Evolutionary conservation across 2,329 filamentous ascomycete species (phyloP), one percentile per base, ranked within the genome.

Genomic region (Colletotrichum lentis): DNA sequence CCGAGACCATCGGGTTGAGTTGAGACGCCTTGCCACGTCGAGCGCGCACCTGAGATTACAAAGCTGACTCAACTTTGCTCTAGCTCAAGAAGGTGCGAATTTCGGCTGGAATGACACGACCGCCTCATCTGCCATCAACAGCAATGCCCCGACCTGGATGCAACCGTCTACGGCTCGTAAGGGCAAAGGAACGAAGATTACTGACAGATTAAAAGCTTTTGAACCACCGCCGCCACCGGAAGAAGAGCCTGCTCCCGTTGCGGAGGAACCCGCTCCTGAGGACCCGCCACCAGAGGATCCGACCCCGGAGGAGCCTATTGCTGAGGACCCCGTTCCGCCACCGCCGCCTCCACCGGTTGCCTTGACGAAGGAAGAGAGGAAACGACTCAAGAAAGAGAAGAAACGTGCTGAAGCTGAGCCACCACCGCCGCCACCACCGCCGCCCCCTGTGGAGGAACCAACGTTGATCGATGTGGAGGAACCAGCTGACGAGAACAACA

Each of bases 191-290:
- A 81, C 81, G 69, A 87, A 84, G 74, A 84, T 88, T 74, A 82
- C 85, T 64, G 85, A 88, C 74, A 84, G 80, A 73, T 81, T 88
- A 69, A 86, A 83, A 76, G 82, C 83, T 37, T 88, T 88, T 73
- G 85, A 89, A 76, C 73, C 80, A 58, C 71, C 76, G 24, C 62
- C 65, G 31, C 46, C 59, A 76, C 80, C 60, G 78, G 83, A 70
- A 76, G 78, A 61, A 58, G 73, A 67, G 56, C 59, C 64, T 8
- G 60, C 27, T 31, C 53, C 53, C 35, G 22, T 58, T 35, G 60
- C 72, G 24, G 72, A 74, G 27, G 72, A 72, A 37, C 63, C 68
- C 10, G 60, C 67, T 12, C 50, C 47, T 41, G 60, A 69, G 16
- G 67, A 60, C 39, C 46, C 50, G 39, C 22, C 62, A 31, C 49